Conservation (phyloP, 2,329 filamentous ascomycete species). For the Fusarium continuum region DNA sequence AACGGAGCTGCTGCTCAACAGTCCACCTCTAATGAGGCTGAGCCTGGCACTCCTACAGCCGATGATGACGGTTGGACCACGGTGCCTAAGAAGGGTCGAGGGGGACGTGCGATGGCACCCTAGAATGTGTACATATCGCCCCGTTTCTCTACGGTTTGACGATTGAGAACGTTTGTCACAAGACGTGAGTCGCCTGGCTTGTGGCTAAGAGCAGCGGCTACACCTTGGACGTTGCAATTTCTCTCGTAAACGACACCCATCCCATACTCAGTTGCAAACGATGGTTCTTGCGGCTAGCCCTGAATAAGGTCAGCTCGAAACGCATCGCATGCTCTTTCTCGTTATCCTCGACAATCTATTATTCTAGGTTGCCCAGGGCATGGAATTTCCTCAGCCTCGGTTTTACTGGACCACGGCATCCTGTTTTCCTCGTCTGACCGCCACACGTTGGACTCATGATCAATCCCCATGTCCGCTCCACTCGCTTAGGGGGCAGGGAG, state of each 20-base stretch:
- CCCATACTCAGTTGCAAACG: slow-evolving; percentile 28
- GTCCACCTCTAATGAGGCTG: slow-evolving; percentile 46
- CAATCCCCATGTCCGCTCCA: slow-evolving; percentile 25
- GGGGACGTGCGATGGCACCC: slow-evolving; percentile 46
- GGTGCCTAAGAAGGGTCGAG: slow-evolving; percentile 54
- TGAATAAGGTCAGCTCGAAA: background rate
- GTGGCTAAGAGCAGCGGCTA: slow-evolving; percentile 23
- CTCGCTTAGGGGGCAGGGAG: slow-evolving; percentile 24
- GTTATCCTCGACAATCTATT: slow-evolving; percentile 18
- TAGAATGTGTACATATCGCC: slow-evolving; percentile 50
- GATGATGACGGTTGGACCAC: slow-evolving; percentile 72
- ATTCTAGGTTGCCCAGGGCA: slow-evolving; percentile 11
- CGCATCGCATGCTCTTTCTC: slow-evolving; percentile 18
- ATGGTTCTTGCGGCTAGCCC: background rate
- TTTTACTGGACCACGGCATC: slow-evolving; percentile 25
- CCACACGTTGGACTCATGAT: slow-evolving; percentile 41
- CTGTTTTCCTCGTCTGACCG: slow-evolving; percentile 40
- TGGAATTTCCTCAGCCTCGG: slow-evolving; percentile 32
- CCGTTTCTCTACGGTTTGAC: slow-evolving; percentile 48
- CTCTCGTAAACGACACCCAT: slow-evolving; percentile 34
- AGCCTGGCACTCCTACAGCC: slow-evolving; percentile 54
- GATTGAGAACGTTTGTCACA: slow-evolving; percentile 49
- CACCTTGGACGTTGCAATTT: slow-evolving; percentile 32
- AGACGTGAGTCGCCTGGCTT: slow-evolving; percentile 38
- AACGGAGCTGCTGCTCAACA: slow-evolving; percentile 58